Evolutionary conservation across 2,329 filamentous ascomycete genomes (phyloP).

Genomic region (Gaeumannomyces tritici): DNA sequence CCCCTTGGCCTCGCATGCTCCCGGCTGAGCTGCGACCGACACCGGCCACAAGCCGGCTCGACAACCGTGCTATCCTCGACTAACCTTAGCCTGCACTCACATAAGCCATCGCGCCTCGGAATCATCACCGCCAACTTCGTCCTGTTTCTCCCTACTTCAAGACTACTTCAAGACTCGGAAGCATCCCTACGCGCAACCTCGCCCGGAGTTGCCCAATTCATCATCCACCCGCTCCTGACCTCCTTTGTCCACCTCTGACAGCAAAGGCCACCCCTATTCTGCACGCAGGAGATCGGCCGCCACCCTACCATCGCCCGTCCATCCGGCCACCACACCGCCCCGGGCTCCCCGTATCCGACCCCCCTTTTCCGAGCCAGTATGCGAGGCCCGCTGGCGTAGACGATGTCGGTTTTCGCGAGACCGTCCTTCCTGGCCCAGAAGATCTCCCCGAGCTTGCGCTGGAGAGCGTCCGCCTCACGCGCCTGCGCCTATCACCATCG

Average conservation of each 20-base stretch:
- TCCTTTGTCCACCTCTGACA: background rate
- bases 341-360: background rate
- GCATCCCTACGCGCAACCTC: background rate
- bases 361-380: background rate
- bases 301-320: background rate
- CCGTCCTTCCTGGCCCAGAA: slow-evolving; percentile 5
- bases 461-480: background rate
- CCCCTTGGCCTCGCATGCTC: no score
- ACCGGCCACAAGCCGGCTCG: background rate
- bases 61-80: background rate
- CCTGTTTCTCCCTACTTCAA: no score
- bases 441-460: slow-evolving; percentile 2
- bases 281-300: background rate
- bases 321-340: background rate
- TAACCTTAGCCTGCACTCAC: no score
- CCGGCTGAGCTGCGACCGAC: background rate
- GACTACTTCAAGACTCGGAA: background rate
- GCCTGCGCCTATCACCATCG: background rate
- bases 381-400: slow-evolving; percentile 1
- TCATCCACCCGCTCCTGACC: background rate
- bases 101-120: no score
- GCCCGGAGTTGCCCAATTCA: background rate
- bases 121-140: no score
- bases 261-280: background rate
- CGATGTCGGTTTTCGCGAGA: slow-evolving; percentile 9